phyloP scores from a whole-genome alignment of 495 filamentous ascomycete species.

The Daldinia grandis region DNA sequence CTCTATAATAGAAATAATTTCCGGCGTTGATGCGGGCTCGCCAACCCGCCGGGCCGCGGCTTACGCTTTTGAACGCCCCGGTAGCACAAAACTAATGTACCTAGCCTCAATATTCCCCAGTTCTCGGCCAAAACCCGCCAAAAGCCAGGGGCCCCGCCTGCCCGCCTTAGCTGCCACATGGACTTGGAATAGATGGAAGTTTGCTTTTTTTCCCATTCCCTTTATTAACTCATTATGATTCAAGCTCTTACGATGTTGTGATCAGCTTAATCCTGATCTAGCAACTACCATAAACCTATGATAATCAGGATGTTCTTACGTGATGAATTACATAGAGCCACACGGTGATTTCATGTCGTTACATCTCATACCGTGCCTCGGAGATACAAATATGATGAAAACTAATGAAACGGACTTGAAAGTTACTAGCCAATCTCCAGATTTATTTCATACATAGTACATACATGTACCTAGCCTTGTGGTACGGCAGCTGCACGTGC shows the following conservation, averaged over 20 bases:
- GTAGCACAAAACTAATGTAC: background rate
- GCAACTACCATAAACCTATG: background rate
- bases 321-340: conserved; percentile 21
- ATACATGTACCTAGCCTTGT: background rate
- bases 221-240: conserved; percentile 10
- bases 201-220: conserved; percentile 7
- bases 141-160: conserved; percentile 16
- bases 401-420: conserved; percentile 19
- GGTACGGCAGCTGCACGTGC: background rate
- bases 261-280: background rate
- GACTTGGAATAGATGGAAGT: background rate
- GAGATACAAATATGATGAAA: conserved; percentile 20
- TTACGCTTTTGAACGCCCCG: conserved; percentile 1
- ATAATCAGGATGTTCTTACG: background rate
- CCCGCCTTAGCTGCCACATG: conserved; percentile 20
- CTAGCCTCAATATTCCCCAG: conserved; percentile 14
- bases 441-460: conserved; percentile 9
- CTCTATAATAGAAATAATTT: conserved; percentile 32
- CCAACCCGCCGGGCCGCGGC: conserved; percentile 17
- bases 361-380: conserved; percentile 12
- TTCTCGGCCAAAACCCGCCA: conserved; percentile 21
- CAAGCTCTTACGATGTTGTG: conserved; percentile 20
- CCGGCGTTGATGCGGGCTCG: conserved; percentile 24
- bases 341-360: conserved; percentile 15
- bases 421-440: conserved; percentile 14